Conservation (phyloP, 2,329 filamentous ascomycete species). For the Drechslera avenae region DNA sequence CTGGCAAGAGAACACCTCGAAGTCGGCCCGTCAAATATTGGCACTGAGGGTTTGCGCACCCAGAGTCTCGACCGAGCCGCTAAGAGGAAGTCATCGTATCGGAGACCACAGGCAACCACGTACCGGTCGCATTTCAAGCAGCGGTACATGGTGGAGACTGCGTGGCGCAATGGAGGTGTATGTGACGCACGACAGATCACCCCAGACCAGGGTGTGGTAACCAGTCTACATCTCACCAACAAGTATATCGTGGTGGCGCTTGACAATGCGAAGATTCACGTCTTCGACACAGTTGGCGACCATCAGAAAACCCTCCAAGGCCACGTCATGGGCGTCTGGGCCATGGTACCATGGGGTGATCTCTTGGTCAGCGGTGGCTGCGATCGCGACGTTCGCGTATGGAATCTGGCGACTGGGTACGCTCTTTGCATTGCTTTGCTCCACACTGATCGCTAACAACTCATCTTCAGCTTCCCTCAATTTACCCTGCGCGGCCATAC, state of each 20-base stretch:
- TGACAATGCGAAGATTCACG: slow-evolving; percentile 98
- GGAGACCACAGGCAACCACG: slow-evolving; percentile 71
- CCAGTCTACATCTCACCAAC: slow-evolving; percentile 87
- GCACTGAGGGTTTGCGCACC: slow-evolving; percentile 54
- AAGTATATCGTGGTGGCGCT: slow-evolving; percentile 98
- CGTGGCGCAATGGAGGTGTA: slow-evolving; percentile 90
- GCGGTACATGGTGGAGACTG: slow-evolving; percentile 93
- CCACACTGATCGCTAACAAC: slow-evolving; percentile 15
- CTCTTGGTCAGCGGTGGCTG: slow-evolving; percentile 94
- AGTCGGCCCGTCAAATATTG: slow-evolving; percentile 49
- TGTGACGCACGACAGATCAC: slow-evolving; percentile 87
- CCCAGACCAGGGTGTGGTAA: slow-evolving; percentile 95
- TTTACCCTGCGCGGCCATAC: slow-evolving; percentile 87
- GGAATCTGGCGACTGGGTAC: slow-evolving; percentile 93
- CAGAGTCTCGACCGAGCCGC: slow-evolving; percentile 63
- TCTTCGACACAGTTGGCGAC: slow-evolving; percentile 90
- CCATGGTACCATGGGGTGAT: slow-evolving; percentile 98
- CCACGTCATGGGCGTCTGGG: slow-evolving; percentile 99
- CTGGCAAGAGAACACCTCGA: slow-evolving; percentile 35
- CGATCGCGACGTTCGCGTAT: slow-evolving; percentile 94
- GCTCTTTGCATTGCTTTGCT: slow-evolving; percentile 29
- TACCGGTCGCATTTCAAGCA: slow-evolving; percentile 99
- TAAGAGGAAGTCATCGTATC: slow-evolving; percentile 39
- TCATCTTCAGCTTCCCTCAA: slow-evolving; percentile 30
- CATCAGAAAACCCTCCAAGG: slow-evolving; percentile 88